Conservation (phyloP, 1,139 yeast species). For the Nakaseomyces delphensis region DNA sequence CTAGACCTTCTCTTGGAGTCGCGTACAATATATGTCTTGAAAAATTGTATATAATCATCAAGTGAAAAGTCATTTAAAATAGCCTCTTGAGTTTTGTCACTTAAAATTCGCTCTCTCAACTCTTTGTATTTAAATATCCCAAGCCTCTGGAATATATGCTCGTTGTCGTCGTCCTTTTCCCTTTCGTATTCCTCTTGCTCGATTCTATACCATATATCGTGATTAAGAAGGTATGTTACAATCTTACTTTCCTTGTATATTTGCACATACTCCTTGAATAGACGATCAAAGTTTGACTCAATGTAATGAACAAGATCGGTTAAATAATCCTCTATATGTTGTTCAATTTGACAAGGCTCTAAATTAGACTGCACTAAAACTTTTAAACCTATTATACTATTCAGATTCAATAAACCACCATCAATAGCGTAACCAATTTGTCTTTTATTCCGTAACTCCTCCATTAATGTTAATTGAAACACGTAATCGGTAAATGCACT, state of each 20-base stretch:
- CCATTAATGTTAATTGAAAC: slow-evolving; percentile 36
- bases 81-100: neutral
- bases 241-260: slow-evolving; percentile 38
- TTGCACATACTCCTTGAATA: slow-evolving; percentile 38
- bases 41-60: slow-evolving; percentile 32
- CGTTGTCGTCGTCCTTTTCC: neutral
- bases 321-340: slow-evolving; percentile 41
- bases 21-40: slow-evolving; percentile 34
- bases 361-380: slow-evolving; percentile 45
- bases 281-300: slow-evolving; percentile 27
- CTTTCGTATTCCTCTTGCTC: slow-evolving; percentile 33
- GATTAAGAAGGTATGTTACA: slow-evolving; percentile 21
- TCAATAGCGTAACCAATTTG: slow-evolving; percentile 53
- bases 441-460: slow-evolving; percentile 42
- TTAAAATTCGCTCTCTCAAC: neutral
- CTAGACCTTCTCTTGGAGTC: slow-evolving; percentile 31
- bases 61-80: slow-evolving; percentile 24
- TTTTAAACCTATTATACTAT: slow-evolving; percentile 49
- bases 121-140: slow-evolving; percentile 3
- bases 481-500: slow-evolving; percentile 36
- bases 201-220: slow-evolving; percentile 1
- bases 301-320: slow-evolving; percentile 32
- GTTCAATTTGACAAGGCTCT: slow-evolving; percentile 34
- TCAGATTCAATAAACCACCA: slow-evolving; percentile 45
- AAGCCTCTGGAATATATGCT: neutral